A percentile compares a stretch with the other conserved stretches of the same genome.
Conservation (phyloP, 2,329 filamentous ascomycete species). For the Xylaria sp. region DNA sequence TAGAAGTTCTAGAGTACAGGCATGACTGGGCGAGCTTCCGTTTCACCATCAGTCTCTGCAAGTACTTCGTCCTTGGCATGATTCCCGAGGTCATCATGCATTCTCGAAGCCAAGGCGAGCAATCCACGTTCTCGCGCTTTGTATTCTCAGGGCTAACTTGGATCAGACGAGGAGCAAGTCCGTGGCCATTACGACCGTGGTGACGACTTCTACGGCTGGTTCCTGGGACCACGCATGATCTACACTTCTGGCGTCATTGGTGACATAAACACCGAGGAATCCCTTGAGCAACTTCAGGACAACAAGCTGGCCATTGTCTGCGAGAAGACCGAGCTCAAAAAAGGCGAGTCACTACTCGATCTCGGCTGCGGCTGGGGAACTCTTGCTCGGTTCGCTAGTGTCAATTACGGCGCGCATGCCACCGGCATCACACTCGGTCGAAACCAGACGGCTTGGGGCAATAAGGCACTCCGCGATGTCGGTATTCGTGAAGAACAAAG, state of each 20-base stretch:
- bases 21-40: slow-evolving; percentile 97
- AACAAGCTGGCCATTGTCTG: slow-evolving; percentile 97
- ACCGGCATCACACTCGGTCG: slow-evolving; percentile 94
- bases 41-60: slow-evolving; percentile 87
- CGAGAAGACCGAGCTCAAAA: slow-evolving; percentile 89
- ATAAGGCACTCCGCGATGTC: slow-evolving; percentile 83
- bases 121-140: slow-evolving; percentile 11
- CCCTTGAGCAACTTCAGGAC: slow-evolving; percentile 94
- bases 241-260: slow-evolving; percentile 96
- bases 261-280: slow-evolving; percentile 87
- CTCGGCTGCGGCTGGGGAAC: slow-evolving; percentile 99
- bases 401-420: slow-evolving; percentile 86
- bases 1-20: slow-evolving; percentile 91
- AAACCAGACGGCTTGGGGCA: slow-evolving; percentile 98
- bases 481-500: slow-evolving; percentile 89
- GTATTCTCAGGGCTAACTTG: slow-evolving; percentile 30
- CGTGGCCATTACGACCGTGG: slow-evolving; percentile 97
- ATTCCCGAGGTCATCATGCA: slow-evolving; percentile 93
- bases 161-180: slow-evolving; percentile 91
- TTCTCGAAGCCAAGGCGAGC: slow-evolving; percentile 83
- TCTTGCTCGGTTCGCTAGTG: slow-evolving; percentile 89
- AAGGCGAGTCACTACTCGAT: slow-evolving; percentile 86
- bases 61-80: slow-evolving; percentile 88
- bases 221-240: slow-evolving; percentile 97
- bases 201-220: slow-evolving; percentile 99